Evolutionary conservation across 805 yeast species (phyloP), one percentile per base, ranked within the genome.

Genomic region (Barnettozyma botsteinii): DNA sequence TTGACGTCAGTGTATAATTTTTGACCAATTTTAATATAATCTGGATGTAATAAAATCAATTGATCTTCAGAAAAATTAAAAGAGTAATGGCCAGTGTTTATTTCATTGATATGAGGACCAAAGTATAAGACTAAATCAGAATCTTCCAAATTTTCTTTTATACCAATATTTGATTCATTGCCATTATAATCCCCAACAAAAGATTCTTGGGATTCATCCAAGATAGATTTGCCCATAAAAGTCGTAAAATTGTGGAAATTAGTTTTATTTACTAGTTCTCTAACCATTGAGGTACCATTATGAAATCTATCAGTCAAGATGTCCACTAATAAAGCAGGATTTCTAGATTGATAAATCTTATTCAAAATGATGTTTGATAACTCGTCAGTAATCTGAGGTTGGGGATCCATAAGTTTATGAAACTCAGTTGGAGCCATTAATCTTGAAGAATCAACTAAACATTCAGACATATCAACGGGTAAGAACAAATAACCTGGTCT

Each of bases 401-500:
- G 45, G 10, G 47, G 12, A 31, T 52, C 56, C 0, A 19, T 7
- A 2, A 57, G 46, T 14, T 47, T 46, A 38, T 56, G 55, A 37
- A 44, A 49, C 47, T 65, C 38, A 4, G 52, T 48, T 24, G 70
- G 67, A 6, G 46, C 48, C 7, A 56, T 22, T 30, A 79, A 62
- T 37, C 65, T 59, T 2, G 63, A 45, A 10, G 59, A 56, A 42
- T 63, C 64, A 40, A 78, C 67, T 5, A 53, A 26, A 12, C 50
- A 45, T 39, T 78, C 76, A 9, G 77, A 74, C 48, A 85, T 59
- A 56, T 88, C 89, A 31, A 73, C 65, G 2, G 97, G 96, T 34
- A 89, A 59, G 56, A 77, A 85, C 35, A 88, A 57, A 53, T 83
- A 88, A 13, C 95, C 96, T 0, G 97, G 97, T 57, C 80, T 77